These are phyloP conservation scores for Podila clonocystis DNA, from an alignment of 192 early-diverging fungal genomes.

Conservation along the genomic window DNA sequence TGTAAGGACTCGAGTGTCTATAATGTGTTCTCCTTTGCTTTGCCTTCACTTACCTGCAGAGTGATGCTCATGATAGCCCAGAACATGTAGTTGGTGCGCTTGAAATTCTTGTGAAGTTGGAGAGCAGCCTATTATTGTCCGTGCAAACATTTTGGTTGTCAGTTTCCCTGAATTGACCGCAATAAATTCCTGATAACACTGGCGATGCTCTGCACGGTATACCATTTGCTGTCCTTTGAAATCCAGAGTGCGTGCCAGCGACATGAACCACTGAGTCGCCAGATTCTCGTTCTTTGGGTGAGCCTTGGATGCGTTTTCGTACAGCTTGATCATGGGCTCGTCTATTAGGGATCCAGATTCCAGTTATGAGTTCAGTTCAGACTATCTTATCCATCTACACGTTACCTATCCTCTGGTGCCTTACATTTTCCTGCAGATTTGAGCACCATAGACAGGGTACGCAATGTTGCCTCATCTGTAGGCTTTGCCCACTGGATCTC, in stretches of 20 bases:
- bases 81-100: constrained; percentile 82
- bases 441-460: constrained; percentile 68
- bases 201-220: neutral
- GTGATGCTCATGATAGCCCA: constrained; percentile 87
- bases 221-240: constrained; percentile 75
- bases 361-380: neutral
- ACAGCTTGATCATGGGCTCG: constrained; percentile 76
- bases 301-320: constrained; percentile 69
- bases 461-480: constrained; percentile 68
- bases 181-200: neutral
- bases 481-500: constrained; percentile 70
- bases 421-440: constrained; percentile 63
- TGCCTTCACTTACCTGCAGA: constrained; percentile 67
- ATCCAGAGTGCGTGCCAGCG: constrained; percentile 73
- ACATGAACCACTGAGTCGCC: constrained; percentile 85
- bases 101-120: constrained; percentile 83
- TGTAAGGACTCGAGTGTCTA: neutral
- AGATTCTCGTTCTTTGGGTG: constrained; percentile 78
- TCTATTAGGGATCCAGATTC: constrained; percentile 39
- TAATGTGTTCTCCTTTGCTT: neutral
- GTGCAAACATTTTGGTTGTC: too few species aligned
- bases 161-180: too few species aligned
- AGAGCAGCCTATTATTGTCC: constrained; percentile 67
- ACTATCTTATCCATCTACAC: neutral
- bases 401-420: neutral